Evolutionary conservation across 352 stramenopile genomes (phyloP).

Genomic region (Phytophthora chlamydospora): DNA sequence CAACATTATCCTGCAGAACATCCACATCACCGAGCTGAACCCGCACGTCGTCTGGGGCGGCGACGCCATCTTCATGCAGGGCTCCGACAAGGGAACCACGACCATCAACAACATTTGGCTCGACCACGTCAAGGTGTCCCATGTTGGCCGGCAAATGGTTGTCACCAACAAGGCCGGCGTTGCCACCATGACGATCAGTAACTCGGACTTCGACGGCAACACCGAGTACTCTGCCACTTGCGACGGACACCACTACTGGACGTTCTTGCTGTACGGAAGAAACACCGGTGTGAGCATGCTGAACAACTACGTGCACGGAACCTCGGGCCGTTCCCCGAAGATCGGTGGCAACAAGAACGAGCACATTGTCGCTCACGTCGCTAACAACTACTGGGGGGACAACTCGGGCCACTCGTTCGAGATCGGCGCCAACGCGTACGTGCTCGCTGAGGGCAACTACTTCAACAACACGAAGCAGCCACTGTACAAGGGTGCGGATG

Average conservation of each 20-base stretch:
- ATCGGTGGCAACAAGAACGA: conserved; percentile 27
- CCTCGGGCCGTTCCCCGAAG: conserved; percentile 44
- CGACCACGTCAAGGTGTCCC: conserved; percentile 31
- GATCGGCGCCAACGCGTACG: conserved; percentile 21
- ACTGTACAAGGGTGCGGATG: conserved; percentile 14
- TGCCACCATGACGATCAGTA: conserved; percentile 50
- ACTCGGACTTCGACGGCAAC: conserved; percentile 58
- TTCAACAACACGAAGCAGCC: conserved; percentile 36
- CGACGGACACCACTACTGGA: conserved; percentile 63
- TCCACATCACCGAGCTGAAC: conserved; percentile 46
- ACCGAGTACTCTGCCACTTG: conserved; percentile 50
- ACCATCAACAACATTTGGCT: conserved; percentile 41
- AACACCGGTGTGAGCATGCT: conserved; percentile 36
- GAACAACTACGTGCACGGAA: conserved; percentile 54
- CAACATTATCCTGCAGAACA: conserved; percentile 54
- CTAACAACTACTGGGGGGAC: conserved; percentile 44
- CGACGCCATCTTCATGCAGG: conserved; percentile 23
- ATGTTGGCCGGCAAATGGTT: conserved; percentile 42
- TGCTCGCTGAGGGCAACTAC: conserved; percentile 46
- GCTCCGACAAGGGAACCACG: conserved; percentile 12
- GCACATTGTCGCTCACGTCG: conserved; percentile 21
- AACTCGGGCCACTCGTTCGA: conserved; percentile 37
- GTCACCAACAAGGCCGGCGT: conserved; percentile 40
- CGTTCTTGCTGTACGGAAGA: conserved; percentile 39
- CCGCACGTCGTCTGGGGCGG: conserved; percentile 28